Evolutionary conservation across 2,329 filamentous ascomycete genomes (phyloP), one percentile per base, ranked within the genome.

Genomic region (Aspergillus pseudoglaucus): DNA sequence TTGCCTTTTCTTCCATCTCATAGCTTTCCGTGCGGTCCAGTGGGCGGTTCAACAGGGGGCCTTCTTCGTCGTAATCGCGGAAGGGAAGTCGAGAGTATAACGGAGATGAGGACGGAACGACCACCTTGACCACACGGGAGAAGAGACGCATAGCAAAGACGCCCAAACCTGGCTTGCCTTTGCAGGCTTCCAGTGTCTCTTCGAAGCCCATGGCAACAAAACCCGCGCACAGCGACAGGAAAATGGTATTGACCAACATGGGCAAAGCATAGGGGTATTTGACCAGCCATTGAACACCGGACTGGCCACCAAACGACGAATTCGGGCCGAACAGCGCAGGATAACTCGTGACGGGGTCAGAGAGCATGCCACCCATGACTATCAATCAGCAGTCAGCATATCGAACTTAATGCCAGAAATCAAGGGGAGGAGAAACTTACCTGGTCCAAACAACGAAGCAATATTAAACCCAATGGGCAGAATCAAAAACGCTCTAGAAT

Each of bases 401-500:
- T n/a, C 18, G 15, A 12, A 39, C 37, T 4, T 5, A 18, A 39
- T 14, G n/a, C 51, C 65, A 64, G 3, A 69, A 66, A 3, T 58
- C 66, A 1, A 73, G 53, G 25, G 25, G 10, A 3, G 70, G 70
- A 1, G 67, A 2, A 27, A 59, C 66, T 56, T 46, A 69, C 67
- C 65, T 35, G 70, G 69, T 25, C 69, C 70, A 46, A 81, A 71
- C 47, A 82, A 75, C 42, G 80, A 73, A 8, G 79, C 80, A 18
- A 82, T 71, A 56, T 87, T 87, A 65, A 86, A 84, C 4, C 82
- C 83, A 73, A 88, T 82, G 0, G 79, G 79, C 44, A 83, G 54
- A 20, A 83, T 71, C 52, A 82, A 63, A 51, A 83, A 83, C 1
- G 79, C 80, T 41, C 78, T 66, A 8, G 68, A 71, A 51, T 74